Conservation (phyloP, 495 filamentous ascomycete species). For the Podospora pseudocomata region DNA sequence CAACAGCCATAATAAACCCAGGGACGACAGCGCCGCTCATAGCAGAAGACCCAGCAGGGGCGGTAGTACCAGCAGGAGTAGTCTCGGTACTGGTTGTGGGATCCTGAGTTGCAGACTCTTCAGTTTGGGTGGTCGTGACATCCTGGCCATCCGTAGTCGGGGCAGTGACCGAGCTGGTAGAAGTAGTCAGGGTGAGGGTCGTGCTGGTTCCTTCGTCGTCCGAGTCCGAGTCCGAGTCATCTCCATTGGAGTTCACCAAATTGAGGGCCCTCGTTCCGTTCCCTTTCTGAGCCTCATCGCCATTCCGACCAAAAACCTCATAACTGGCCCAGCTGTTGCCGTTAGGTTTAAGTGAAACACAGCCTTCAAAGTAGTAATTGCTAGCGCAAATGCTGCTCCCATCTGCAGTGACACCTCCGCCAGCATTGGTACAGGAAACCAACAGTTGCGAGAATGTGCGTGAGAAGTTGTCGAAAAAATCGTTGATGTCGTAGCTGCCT, state of each 20-base stretch:
- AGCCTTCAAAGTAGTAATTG: neutral
- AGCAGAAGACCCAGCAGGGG: neutral
- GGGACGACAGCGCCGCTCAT: neutral
- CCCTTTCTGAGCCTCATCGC: neutral
- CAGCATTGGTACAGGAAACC: neutral
- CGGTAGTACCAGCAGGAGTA: neutral
- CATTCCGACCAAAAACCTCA: neutral
- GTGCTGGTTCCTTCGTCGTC: neutral
- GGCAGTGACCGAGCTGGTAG: neutral
- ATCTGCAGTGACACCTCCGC: neutral
- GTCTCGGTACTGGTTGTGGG: neutral
- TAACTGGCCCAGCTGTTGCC: slow-evolving; percentile 6
- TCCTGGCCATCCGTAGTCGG: neutral
- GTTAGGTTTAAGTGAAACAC: neutral
- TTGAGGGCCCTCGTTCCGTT: neutral
- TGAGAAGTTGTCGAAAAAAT: neutral
- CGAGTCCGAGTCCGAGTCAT: neutral
- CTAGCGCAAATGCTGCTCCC: neutral
- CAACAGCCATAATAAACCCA: neutral
- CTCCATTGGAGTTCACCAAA: neutral
- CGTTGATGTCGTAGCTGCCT: neutral
- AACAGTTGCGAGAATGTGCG: neutral
- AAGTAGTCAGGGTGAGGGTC: neutral
- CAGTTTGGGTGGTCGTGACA: no score
- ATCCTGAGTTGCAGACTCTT: no score